Evolutionary conservation across 805 yeast species (phyloP).

Genomic region (Saccharomycopsis sp.): DNA sequence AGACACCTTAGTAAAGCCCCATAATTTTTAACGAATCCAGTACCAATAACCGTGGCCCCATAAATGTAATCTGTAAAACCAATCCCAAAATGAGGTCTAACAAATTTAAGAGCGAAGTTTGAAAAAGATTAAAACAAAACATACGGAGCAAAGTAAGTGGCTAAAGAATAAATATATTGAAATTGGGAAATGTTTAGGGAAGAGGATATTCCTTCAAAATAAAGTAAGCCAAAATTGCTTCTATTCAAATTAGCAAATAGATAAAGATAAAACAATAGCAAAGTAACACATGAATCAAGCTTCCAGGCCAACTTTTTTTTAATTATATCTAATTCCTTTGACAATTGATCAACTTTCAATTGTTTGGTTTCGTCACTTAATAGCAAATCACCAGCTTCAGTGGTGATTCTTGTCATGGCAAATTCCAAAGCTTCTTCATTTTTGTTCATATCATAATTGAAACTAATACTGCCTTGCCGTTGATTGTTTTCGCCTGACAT

Average conservation of each 20-base stretch:
- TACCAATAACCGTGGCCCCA: slow-evolving; percentile 32
- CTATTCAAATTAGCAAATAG: slow-evolving; percentile 64
- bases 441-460: too few species aligned
- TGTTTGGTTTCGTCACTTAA: slow-evolving; percentile 9
- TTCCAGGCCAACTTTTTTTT: slow-evolving; percentile 47
- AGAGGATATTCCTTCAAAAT: slow-evolving; percentile 46
- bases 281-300: slow-evolving; percentile 54
- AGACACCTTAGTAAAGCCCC: slow-evolving; percentile 32
- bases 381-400: too few species aligned
- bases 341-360: slow-evolving; percentile 24
- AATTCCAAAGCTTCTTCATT: too few species aligned
- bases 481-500: too few species aligned
- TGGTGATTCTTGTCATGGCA: too few species aligned
- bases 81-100: slow-evolving; percentile 34
- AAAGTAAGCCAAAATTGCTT: slow-evolving; percentile 67
- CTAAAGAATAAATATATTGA: slow-evolving; percentile 53
- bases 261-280: slow-evolving; percentile 58
- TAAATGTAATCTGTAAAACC: slow-evolving; percentile 29
- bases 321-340: slow-evolving; percentile 35
- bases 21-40: slow-evolving; percentile 33
- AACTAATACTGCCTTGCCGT: too few species aligned
- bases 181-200: slow-evolving; percentile 45
- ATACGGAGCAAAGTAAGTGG: slow-evolving; percentile 28
- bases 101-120: slow-evolving; percentile 29
- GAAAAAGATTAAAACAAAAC: slow-evolving; percentile 21